Evolutionary conservation across 2,329 filamentous ascomycete genomes (phyloP).

Genomic region (Curvularia verruculosa): DNA sequence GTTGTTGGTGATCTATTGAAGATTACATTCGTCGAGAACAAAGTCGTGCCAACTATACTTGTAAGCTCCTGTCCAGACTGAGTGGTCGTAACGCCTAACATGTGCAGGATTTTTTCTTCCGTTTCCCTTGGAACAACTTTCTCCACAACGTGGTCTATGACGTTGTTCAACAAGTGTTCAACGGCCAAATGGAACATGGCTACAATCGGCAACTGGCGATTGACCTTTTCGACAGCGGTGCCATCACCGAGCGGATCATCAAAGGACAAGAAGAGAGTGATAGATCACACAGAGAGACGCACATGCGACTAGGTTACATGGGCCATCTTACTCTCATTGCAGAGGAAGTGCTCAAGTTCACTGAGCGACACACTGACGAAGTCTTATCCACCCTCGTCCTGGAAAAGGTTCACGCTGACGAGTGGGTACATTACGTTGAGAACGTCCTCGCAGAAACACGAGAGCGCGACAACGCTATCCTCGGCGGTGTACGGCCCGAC

Average conservation of each 20-base stretch:
- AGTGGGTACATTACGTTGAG: conserved; percentile 95
- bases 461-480: conserved; percentile 96
- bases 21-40: conserved; percentile 93
- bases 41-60: conserved; percentile 92
- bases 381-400: conserved; percentile 81
- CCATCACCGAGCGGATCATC: conserved; percentile 89
- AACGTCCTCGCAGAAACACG: conserved; percentile 90
- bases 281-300: conserved; percentile 78
- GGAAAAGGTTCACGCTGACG: conserved; percentile 84
- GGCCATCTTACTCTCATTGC: conserved; percentile 95
- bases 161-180: conserved; percentile 98
- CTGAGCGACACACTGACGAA: conserved; percentile 89
- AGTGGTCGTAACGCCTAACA: background rate
- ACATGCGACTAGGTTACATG: conserved; percentile 97
- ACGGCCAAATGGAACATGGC: conserved; percentile 94
- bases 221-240: conserved; percentile 88
- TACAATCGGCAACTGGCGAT: conserved; percentile 90
- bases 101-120: conserved; percentile 91
- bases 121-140: conserved; percentile 99
- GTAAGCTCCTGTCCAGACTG: conserved; percentile 61
- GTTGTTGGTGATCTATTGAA: conserved; percentile 96
- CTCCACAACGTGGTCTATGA: conserved; percentile 99
- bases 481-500: conserved; percentile 92
- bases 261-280: conserved; percentile 88
- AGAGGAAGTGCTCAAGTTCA: conserved; percentile 98